Base-by-base conservation (phyloP, 163 green algal genomes). In the Coccomyxa subellipsoidea region DNA sequence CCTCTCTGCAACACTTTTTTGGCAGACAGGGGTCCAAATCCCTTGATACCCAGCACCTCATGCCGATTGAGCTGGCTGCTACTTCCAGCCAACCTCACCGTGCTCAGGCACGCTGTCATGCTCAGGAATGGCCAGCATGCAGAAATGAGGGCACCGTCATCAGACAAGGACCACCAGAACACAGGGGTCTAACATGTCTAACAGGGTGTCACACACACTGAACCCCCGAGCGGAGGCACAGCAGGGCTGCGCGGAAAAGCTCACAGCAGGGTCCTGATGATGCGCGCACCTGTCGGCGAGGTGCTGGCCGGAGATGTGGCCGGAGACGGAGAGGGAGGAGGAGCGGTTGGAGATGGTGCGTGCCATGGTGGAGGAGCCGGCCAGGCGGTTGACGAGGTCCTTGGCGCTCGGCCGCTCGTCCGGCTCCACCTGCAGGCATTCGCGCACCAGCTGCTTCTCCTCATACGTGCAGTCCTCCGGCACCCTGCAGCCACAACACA, bases 401-500 rank as follows among this genome's bases (percentile, higher is more conserved):
- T 77, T 82, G 23, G 59, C 66, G 15, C 36, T 82, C 32, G 78
- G 78, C 36, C 78, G 78, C 59, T 77, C 31, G 32, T 36, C 59
- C 32, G 78, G 78, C 25, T 77, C n/a, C 27, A 21, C 5, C 35
- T 31, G 25, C 80, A 79, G 40, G 70, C 80, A 83, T 4, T 54
- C 32, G 18, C 69, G 23, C 18, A 83, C 77, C n/a, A 83, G 38
- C 31, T 35, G 66, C 47, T n/a, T 70, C 29, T 72, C 37, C 38
- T 54, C 32, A 21, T 76, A 25, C 7, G 70, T 59, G 80, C 80
- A 83, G 37, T 83, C 69, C 80, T 79, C 80, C 6, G 80, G 80
- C 69, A 83, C 80, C 32, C 66, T 73, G 66, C 73, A 87, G 21
- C 23, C 4, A n/a, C n/a, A n/a, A n/a, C n/a, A n/a, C n/a, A n/a